Percentiles rank a stretch among this genome's conserved stretches.
These are phyloP conservation scores for Magnusiomyces clavatus DNA, from an alignment of 1,139 yeast genomes.

Conservation along the genomic window DNA sequence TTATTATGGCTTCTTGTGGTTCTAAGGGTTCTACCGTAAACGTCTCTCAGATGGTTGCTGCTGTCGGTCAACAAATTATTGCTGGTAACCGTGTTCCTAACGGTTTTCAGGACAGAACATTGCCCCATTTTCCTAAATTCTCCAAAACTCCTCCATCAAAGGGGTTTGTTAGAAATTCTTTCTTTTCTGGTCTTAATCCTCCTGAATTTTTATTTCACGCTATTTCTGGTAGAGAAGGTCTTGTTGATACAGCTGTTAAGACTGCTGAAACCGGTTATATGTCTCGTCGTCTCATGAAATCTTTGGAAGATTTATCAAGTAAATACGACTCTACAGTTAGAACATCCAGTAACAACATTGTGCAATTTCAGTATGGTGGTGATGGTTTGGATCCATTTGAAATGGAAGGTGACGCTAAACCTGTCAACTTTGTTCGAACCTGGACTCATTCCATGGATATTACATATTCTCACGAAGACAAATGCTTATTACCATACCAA, in stretches of 20 bases:
- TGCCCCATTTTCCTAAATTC: conserved; percentile 94
- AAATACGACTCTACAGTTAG: conserved; percentile 93
- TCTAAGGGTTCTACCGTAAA: conserved; percentile 97
- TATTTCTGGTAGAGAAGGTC: conserved; percentile 98
- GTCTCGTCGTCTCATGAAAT: conserved; percentile 98
- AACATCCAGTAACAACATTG: conserved; percentile 92
- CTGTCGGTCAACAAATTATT: conserved; percentile 98
- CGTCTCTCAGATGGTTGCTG: conserved; percentile 99
- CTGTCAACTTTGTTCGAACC: conserved; percentile 86
- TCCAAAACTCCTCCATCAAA: conserved; percentile 97
- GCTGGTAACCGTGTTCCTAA: conserved; percentile 99
- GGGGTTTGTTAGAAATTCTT: conserved; percentile 95
- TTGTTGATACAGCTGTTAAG: conserved; percentile 98
- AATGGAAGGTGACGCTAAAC: conserved; percentile 98
- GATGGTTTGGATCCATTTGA: conserved; percentile 97
- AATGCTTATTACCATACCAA: conserved; percentile 64
- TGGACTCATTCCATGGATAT: conserved; percentile 89
- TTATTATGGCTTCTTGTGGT: conserved; percentile 99
- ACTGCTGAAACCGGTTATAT: conserved; percentile 99
- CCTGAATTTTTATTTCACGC: conserved; percentile 98
- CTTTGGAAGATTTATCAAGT: conserved; percentile 89
- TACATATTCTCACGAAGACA: conserved; percentile 51
- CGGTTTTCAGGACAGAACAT: conserved; percentile 97
- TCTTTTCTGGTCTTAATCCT: conserved; percentile 87
- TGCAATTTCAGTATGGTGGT: conserved; percentile 97